phyloP scores from a whole-genome alignment of 306 rosid genomes.

The Corylus heterophylla region DNA sequence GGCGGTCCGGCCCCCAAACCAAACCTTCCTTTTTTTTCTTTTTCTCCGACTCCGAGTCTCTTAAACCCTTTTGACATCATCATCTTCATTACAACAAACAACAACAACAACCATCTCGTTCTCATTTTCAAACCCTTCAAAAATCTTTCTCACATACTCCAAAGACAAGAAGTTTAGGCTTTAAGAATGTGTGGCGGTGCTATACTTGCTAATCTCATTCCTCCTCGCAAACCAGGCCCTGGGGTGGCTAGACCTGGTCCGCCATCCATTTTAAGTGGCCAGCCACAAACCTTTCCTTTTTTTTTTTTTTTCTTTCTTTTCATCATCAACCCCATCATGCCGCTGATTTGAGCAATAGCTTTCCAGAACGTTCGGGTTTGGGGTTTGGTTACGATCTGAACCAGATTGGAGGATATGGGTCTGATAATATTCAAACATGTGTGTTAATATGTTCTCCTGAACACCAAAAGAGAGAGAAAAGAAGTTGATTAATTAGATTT shows the following conservation, averaged over 20 bases:
- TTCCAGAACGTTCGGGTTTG: conserved; percentile 34
- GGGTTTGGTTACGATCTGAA: conserved; percentile 62
- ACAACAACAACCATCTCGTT: background rate
- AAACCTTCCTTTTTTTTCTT: too few relatives aligned
- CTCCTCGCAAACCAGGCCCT: conserved; percentile 54
- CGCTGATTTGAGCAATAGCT: background rate
- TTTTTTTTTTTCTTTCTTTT: too few relatives aligned
- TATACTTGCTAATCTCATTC: conserved; percentile 59
- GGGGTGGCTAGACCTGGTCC: too few relatives aligned
- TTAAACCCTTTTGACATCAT: background rate
- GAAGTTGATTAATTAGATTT: too few relatives aligned
- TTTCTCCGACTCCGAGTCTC: background rate
- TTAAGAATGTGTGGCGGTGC: conserved; percentile 86
- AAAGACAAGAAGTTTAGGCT: background rate
- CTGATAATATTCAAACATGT: too few relatives aligned
- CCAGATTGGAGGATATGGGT: conserved; percentile 33
- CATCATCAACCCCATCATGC: conserved; percentile 21
- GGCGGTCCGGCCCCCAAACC: conserved; percentile 31
- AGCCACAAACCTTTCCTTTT: too few relatives aligned
- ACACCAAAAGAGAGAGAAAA: too few relatives aligned
- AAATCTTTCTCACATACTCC: background rate
- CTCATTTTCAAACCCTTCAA: background rate
- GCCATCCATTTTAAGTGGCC: too few relatives aligned
- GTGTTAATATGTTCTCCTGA: too few relatives aligned
- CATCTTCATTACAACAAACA: background rate